These are phyloP conservation scores for Thalia dealbata DNA, from an alignment of 176 grass and related monocot genomes.

Conservation along the genomic window DNA sequence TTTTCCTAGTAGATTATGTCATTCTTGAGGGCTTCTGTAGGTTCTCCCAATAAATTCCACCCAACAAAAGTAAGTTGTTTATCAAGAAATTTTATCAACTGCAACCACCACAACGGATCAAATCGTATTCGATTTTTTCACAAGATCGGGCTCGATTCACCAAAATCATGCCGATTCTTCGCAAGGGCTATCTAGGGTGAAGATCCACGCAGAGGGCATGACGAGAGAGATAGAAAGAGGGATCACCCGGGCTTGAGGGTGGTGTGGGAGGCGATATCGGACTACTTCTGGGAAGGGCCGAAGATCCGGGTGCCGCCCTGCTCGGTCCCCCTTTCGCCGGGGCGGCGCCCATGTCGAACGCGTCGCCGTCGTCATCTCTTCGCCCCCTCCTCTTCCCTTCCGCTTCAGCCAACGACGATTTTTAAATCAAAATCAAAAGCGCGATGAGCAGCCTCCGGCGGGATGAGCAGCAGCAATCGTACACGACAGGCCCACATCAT, in stretches of 20 bases:
- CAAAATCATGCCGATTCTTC: neutral
- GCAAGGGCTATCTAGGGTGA: neutral
- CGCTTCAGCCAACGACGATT: too few species aligned
- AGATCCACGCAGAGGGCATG: neutral
- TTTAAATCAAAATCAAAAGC: too few species aligned
- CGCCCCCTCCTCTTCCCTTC: neutral
- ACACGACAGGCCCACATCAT: too few species aligned
- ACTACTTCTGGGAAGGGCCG: conserved; percentile 75
- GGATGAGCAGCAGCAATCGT: too few species aligned
- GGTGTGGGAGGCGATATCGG: conserved; percentile 88
- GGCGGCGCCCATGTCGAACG: conserved; percentile 93
- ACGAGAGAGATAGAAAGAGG: neutral
- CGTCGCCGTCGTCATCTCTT: conserved; percentile 81
- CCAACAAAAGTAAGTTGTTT: too few species aligned
- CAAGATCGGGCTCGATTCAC: neutral
- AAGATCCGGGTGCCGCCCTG: conserved; percentile 91
- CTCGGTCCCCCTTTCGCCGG: conserved; percentile 98
- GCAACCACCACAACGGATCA: neutral
- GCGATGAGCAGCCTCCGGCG: too few species aligned
- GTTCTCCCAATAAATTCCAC: neutral
- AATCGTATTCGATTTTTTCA: neutral
- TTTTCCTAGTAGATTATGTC: neutral
- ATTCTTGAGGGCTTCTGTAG: neutral
- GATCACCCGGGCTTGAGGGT: conserved; percentile 78
- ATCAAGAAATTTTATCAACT: too few species aligned